Conservation (phyloP, 1,284 basidiomycete genomes). For the Cystobasidium slooffiae region DNA sequence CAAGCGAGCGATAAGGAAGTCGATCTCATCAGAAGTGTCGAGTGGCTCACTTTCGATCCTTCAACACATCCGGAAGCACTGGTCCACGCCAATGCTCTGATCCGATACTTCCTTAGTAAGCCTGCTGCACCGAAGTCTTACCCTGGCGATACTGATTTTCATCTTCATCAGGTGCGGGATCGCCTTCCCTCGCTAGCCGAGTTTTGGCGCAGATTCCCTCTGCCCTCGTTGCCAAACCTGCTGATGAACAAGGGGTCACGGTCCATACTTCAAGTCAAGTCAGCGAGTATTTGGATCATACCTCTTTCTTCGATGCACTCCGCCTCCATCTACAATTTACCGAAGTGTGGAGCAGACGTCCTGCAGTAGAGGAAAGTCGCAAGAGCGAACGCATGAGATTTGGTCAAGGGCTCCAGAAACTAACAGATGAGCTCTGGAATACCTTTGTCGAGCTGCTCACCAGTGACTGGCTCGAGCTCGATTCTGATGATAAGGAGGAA, state of each 20-base stretch:
- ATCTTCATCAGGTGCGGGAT: slow-evolving; percentile 66
- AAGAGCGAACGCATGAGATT: slow-evolving; percentile 19
- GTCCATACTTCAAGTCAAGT: slow-evolving; percentile 55
- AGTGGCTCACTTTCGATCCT: slow-evolving; percentile 83
- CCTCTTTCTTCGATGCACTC: slow-evolving; percentile 59
- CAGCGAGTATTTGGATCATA: slow-evolving; percentile 53
- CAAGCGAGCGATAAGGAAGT: slow-evolving; percentile 62
- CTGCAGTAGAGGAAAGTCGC: slow-evolving; percentile 9
- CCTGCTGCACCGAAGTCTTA: slow-evolving; percentile 12
- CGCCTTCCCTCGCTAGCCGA: slow-evolving; percentile 70
- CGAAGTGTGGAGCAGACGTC: slow-evolving; percentile 49
- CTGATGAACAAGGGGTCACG: slow-evolving; percentile 54
- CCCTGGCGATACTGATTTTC: neutral
- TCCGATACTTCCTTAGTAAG: slow-evolving; percentile 84
- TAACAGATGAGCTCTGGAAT: slow-evolving; percentile 55
- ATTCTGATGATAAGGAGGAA: slow-evolving; percentile 55
- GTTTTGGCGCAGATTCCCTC: slow-evolving; percentile 70
- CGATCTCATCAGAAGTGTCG: slow-evolving; percentile 80
- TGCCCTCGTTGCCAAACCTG: slow-evolving; percentile 62
- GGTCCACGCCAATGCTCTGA: slow-evolving; percentile 79
- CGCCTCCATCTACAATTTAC: slow-evolving; percentile 48
- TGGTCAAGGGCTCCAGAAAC: slow-evolving; percentile 12
- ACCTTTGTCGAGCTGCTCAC: slow-evolving; percentile 70
- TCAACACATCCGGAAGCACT: slow-evolving; percentile 70
- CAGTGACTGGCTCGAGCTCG: slow-evolving; percentile 71